Evolutionary conservation across 2,329 filamentous ascomycete genomes (phyloP), one percentile per base, ranked within the genome.

Genomic region (Talaromyces sp.): DNA sequence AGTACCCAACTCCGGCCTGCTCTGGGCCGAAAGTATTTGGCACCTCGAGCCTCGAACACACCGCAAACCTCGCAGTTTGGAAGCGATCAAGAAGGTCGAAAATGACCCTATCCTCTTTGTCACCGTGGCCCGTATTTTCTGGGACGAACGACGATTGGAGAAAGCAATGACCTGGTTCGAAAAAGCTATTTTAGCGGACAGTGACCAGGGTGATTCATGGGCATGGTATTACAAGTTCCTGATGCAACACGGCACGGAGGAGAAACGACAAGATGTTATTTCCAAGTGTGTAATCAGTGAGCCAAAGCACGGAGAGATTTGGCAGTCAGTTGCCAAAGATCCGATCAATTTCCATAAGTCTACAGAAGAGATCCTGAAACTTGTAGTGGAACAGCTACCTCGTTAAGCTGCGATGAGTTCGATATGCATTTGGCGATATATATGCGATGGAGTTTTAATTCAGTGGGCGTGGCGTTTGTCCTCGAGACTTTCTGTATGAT

Each of bases 161-260:
- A 97, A 97, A 77, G 94, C 95, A 2, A 90, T 93, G 78, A 93
- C 87, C 69, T 99, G 95, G 95, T 99, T 99, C 77, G 93, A 97
- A 79, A 97, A 96, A 79, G 95, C 95, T 0, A 88, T 97, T 64
- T 84, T 97, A 62, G 82, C 95, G 13, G 93, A 99, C 73, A 87
- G 89, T 41, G 93, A 98, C 76, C 81, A 88, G 60, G 95, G 95
- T 60, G 96, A 99, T 80, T 91, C 88, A 11, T 99, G 96, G 96
- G 94, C 93, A 22, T 99, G 94, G 94, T 99, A 97, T 78, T 95
- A 93, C 78, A 93, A 94, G 77, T 99, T 98, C 76, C 75, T 98
- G 69, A 76, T 88, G 70, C 92, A 97, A 82, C 93, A 99, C 79
- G 96, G 95, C 10, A 97, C 93, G 5, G 89, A 92, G 74, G 94